phyloP scores from a whole-genome alignment of 23 red algal genomes.

The Gracilaria vermiculophylla region DNA sequence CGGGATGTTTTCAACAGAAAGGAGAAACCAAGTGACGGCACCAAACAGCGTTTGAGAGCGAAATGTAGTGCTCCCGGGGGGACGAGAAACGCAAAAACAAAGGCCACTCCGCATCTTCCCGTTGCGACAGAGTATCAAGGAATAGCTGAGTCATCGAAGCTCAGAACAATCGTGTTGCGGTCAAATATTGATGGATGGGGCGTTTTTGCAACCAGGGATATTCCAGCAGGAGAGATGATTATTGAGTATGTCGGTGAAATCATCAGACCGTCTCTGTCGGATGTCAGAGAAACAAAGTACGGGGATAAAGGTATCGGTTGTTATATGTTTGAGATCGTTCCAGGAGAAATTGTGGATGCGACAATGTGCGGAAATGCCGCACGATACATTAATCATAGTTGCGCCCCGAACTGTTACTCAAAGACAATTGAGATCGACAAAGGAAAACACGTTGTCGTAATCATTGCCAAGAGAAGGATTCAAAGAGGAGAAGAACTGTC shows the following conservation, averaged over 20 bases:
- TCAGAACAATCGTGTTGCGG: conserved; percentile 50
- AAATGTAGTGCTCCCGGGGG: neutral
- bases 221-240: conserved; percentile 80
- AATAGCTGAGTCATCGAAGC: conserved; percentile 35
- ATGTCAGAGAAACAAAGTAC: conserved; percentile 84
- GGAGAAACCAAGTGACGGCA: neutral
- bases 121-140: conserved; percentile 40
- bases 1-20: conserved; percentile 31
- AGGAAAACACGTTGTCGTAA: conserved; percentile 71
- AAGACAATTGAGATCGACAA: conserved; percentile 63
- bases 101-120: conserved; percentile 18
- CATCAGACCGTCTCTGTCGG: conserved; percentile 72
- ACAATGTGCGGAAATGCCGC: conserved; percentile 87
- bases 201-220: conserved; percentile 71
- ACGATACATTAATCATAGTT: conserved; percentile 96
- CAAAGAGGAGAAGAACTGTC: conserved; percentile 84
- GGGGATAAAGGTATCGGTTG: conserved; percentile 73
- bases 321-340: conserved; percentile 94
- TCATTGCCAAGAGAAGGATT: conserved; percentile 73
- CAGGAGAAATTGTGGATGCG: conserved; percentile 85
- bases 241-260: conserved; percentile 96
- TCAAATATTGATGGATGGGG: conserved; percentile 89
- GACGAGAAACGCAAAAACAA: conserved; percentile 11
- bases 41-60: neutral
- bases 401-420: conserved; percentile 87